phyloP scores from a whole-genome alignment of 1,284 basidiomycete genomes.

The Stygiomarasmius scandens region DNA sequence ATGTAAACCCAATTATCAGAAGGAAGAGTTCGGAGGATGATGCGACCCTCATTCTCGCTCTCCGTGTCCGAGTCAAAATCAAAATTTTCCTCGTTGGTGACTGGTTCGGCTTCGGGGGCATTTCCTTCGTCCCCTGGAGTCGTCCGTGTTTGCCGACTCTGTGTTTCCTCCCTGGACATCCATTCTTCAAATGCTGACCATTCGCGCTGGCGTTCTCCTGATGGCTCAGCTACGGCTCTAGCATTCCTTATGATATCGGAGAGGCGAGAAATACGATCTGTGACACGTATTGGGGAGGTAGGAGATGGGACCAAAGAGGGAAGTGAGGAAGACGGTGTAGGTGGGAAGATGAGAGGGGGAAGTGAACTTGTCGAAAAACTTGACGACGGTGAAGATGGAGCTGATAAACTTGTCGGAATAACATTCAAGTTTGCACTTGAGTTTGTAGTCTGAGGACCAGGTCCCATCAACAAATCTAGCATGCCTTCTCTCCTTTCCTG shows the following conservation, averaged over 20 bases:
- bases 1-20: not conserved
- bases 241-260: not conserved
- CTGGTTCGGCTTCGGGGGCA: no score
- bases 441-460: not conserved
- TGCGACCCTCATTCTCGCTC: not conserved
- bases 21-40: not conserved
- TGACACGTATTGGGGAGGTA: not conserved
- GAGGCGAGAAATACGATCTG: not conserved
- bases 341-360: not conserved
- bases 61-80: not conserved
- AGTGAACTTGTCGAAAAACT: not conserved
- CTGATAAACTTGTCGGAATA: not conserved
- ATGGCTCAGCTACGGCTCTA: not conserved
- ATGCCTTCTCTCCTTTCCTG: not conserved
- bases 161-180: not conserved
- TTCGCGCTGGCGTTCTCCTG: not conserved
- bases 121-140: not conserved
- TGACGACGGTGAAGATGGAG: not conserved
- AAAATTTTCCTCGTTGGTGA: not conserved
- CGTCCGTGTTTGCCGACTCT: not conserved
- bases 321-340: not conserved
- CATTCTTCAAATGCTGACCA: not conserved
- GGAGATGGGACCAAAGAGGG: not conserved
- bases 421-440: not conserved
- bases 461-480: not conserved